Percentiles rank a stretch among this genome's conserved stretches.
Evolutionary conservation across 768 basidiomycete species (phyloP).

Genomic region (Saitozyma sp.): DNA sequence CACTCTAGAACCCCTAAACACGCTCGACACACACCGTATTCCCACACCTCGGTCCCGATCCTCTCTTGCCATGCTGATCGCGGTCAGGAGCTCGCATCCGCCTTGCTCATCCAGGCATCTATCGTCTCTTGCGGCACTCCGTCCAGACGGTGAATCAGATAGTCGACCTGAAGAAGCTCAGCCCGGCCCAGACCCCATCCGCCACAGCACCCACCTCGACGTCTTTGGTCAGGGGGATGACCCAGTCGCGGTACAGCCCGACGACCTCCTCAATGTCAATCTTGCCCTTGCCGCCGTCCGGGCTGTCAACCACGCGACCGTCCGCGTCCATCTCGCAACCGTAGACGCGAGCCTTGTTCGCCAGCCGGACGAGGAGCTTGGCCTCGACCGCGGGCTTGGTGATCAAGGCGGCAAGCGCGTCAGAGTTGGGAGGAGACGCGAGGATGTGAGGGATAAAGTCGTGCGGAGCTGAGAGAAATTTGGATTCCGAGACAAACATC

Average conservation of each 20-base stretch:
- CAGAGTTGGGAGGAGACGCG: conserved; percentile 63
- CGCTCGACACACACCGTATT: too few relatives aligned
- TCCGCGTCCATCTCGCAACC: conserved; percentile 73
- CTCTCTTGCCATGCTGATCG: too few relatives aligned
- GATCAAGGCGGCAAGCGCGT: conserved; percentile 79
- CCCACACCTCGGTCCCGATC: too few relatives aligned
- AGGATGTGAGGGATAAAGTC: conserved; percentile 91
- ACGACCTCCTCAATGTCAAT: conserved; percentile 93
- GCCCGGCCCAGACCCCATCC: conserved; percentile 6
- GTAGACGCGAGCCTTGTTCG: conserved; percentile 74
- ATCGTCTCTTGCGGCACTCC: conserved; percentile 80
- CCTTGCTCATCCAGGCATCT: conserved; percentile 58
- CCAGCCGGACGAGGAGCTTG: conserved; percentile 74
- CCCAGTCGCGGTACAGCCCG: conserved; percentile 87
- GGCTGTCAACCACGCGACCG: conserved; percentile 45
- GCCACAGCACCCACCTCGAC: conserved; percentile 71
- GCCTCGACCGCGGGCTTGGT: conserved; percentile 97
- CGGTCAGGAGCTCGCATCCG: too few relatives aligned
- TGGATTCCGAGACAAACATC: conserved; percentile 98
- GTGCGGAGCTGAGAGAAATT: conserved; percentile 81
- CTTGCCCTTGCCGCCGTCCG: conserved; percentile 57
- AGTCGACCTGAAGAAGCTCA: conserved; percentile 70
- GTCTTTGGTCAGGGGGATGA: conserved; percentile 96
- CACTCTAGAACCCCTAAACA: too few relatives aligned
- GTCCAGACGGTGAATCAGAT: conserved; percentile 84